These are phyloP conservation scores for Cicer cuneatum DNA, from an alignment of 306 rosid species.

Conservation along the genomic window DNA sequence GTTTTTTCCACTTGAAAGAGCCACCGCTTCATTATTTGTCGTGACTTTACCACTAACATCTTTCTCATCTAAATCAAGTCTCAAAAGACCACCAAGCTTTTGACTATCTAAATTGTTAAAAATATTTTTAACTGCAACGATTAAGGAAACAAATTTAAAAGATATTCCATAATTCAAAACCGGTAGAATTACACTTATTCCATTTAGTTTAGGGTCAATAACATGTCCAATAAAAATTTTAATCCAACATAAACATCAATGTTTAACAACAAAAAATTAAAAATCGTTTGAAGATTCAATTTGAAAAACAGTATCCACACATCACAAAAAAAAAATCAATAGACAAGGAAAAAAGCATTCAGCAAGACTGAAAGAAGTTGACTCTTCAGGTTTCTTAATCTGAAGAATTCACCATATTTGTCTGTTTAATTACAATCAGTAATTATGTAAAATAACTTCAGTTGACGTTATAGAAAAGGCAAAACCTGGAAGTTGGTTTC, in stretches of 20 bases:
- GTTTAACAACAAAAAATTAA: background rate
- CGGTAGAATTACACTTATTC: constrained; percentile 28
- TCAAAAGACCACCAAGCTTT: constrained; percentile 48
- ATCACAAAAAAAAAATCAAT: background rate
- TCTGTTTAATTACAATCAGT: background rate
- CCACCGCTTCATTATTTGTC: constrained; percentile 45
- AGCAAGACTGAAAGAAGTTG: background rate
- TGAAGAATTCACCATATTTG: constrained; percentile 16
- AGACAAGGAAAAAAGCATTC: background rate
- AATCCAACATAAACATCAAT: constrained; percentile 1
- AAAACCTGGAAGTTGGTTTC: constrained; percentile 8
- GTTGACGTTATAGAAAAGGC: constrained; percentile 14
- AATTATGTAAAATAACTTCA: constrained; percentile 1
- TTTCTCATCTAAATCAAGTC: constrained; percentile 53
- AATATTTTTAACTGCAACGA: constrained; percentile 73
- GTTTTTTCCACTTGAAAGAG: constrained; percentile 43
- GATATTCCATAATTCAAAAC: constrained; percentile 39
- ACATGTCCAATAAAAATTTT: background rate
- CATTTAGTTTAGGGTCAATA: constrained; percentile 23
- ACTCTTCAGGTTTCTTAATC: background rate
- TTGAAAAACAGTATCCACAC: background rate
- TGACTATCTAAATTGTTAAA: constrained; percentile 66
- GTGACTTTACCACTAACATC: constrained; percentile 43
- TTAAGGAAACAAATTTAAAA: constrained; percentile 52
- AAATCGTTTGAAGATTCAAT: constrained; percentile 27